Percentiles rank a stretch among this genome's conserved stretches.
Evolutionary conservation across 805 yeast species (phyloP).

Genomic region (Candida fluviatilis): DNA sequence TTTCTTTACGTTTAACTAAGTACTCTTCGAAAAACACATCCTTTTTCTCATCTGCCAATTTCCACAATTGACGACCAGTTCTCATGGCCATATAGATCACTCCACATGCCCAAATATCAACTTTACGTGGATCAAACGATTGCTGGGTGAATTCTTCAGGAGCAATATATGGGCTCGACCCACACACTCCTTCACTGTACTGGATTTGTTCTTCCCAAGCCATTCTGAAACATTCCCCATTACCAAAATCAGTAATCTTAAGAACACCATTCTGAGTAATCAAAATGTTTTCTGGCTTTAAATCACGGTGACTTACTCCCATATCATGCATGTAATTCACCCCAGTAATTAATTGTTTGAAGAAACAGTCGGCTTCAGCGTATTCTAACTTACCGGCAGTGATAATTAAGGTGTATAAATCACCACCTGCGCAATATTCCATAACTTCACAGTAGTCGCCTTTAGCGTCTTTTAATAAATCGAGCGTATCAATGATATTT

Average conservation of each 20-base stretch:
- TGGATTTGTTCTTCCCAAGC: slow-evolving; percentile 79
- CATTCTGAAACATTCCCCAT: slow-evolving; percentile 76
- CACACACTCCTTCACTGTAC: slow-evolving; percentile 72
- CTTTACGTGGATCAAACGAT: slow-evolving; percentile 76
- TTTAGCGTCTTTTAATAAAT: slow-evolving; percentile 73
- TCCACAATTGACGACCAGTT: slow-evolving; percentile 93
- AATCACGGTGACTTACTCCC: slow-evolving; percentile 88
- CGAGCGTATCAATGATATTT: slow-evolving; percentile 74
- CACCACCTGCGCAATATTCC: slow-evolving; percentile 85
- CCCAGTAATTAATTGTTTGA: slow-evolving; percentile 80
- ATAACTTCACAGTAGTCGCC: slow-evolving; percentile 82
- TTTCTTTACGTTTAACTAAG: slow-evolving; percentile 71
- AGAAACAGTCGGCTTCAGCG: slow-evolving; percentile 85
- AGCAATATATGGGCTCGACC: slow-evolving; percentile 86
- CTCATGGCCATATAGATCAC: slow-evolving; percentile 92
- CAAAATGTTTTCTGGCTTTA: slow-evolving; percentile 82
- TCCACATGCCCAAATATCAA: slow-evolving; percentile 92
- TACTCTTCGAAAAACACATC: slow-evolving; percentile 81
- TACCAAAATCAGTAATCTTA: slow-evolving; percentile 87
- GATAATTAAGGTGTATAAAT: slow-evolving; percentile 66
- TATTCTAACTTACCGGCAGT: slow-evolving; percentile 76
- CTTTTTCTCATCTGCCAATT: slow-evolving; percentile 63
- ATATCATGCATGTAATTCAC: slow-evolving; percentile 84
- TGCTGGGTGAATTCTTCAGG: slow-evolving; percentile 72
- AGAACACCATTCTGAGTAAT: slow-evolving; percentile 67